A percentile compares a stretch with the other conserved stretches of the same genome.
These are phyloP conservation scores for Trametes cinnabarina DNA, from an alignment of 768 basidiomycete genomes.

Conservation along the genomic window DNA sequence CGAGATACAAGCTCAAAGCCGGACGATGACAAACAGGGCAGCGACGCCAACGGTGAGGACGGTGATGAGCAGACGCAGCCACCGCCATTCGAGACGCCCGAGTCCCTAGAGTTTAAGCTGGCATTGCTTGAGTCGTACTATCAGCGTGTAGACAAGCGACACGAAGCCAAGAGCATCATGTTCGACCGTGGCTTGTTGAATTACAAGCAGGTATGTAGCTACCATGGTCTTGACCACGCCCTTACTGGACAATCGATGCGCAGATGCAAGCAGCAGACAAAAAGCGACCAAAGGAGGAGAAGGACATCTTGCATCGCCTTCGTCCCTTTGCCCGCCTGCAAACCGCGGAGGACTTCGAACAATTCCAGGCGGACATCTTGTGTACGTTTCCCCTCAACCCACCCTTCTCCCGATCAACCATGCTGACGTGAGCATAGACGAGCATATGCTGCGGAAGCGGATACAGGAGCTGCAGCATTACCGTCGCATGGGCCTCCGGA, in stretches of 20 bases:
- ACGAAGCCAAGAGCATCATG: conserved; percentile 84
- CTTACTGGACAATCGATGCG: conserved; percentile 13
- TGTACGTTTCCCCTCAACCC: conserved; percentile 53
- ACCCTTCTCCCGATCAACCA: background rate
- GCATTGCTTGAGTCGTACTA: conserved; percentile 88
- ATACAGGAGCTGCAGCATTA: conserved; percentile 92
- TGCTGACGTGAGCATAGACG: conserved; percentile 51
- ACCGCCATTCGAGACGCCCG: conserved; percentile 77
- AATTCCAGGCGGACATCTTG: conserved; percentile 81
- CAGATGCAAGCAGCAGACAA: conserved; percentile 91
- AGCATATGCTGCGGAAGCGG: conserved; percentile 79
- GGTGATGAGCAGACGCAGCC: conserved; percentile 66
- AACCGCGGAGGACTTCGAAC: conserved; percentile 88
- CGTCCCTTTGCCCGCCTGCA: conserved; percentile 91
- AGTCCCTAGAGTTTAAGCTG: conserved; percentile 86
- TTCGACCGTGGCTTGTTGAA: conserved; percentile 90
- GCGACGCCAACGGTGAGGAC: conserved; percentile 48
- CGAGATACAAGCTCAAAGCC: conserved; percentile 37
- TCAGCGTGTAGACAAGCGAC: conserved; percentile 81
- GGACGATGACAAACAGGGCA: conserved; percentile 40
- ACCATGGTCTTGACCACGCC: background rate
- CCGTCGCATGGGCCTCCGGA: conserved; percentile 80
- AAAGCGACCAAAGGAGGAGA: conserved; percentile 87
- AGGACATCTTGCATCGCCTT: conserved; percentile 84
- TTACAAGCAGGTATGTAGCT: conserved; percentile 81